These are phyloP conservation scores for Ampelocalamus luodianensis DNA, from an alignment of 176 grass and related monocot species.

Conservation along the genomic window DNA sequence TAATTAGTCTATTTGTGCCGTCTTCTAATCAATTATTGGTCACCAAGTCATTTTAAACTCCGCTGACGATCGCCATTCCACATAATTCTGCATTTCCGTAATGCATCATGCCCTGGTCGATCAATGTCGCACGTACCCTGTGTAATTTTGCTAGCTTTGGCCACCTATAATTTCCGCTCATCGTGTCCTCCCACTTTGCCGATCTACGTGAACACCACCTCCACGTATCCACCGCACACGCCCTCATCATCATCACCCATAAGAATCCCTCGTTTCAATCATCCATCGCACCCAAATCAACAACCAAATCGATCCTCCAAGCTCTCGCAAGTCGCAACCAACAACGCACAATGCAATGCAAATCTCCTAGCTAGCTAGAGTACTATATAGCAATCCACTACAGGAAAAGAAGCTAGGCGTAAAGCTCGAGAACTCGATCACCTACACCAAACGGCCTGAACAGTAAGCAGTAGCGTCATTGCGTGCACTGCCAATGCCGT, in stretches of 20 bases:
- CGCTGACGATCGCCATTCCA: neutral
- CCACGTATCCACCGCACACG: neutral
- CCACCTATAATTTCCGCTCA: neutral
- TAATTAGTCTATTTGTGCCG: neutral
- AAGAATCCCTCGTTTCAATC: neutral
- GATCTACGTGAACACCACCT: conserved; percentile 48
- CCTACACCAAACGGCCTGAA: neutral
- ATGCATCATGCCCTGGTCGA: neutral
- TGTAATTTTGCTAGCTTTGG: neutral
- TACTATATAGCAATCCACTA: neutral
- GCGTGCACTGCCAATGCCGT: conserved; percentile 39
- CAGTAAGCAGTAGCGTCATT: neutral
- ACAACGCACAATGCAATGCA: neutral
- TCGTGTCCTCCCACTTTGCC: conserved; percentile 41
- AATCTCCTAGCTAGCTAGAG: neutral
- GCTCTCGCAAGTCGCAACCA: neutral
- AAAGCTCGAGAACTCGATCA: neutral
- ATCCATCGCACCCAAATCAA: conserved; percentile 2
- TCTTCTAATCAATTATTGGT: neutral
- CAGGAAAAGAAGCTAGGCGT: neutral
- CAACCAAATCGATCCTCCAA: neutral
- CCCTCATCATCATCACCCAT: conserved; percentile 20
- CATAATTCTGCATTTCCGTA: neutral
- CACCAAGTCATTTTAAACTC: neutral
- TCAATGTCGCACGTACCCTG: neutral